These are phyloP conservation scores for Hypoxylon subgilvum DNA, from an alignment of 495 filamentous ascomycete genomes.

Conservation along the genomic window DNA sequence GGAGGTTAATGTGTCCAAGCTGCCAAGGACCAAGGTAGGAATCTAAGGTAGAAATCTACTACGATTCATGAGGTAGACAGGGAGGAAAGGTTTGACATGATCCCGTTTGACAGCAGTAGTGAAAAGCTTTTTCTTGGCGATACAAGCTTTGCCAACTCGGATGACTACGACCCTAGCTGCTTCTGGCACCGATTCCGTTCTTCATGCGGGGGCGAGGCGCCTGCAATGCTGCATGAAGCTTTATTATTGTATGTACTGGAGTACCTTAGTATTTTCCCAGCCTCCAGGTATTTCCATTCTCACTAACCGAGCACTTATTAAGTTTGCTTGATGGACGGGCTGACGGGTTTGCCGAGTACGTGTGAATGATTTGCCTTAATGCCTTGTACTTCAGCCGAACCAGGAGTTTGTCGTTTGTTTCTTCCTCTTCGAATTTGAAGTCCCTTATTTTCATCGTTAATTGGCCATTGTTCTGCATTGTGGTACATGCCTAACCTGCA, in stretches of 20 bases:
- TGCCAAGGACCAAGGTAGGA: background rate
- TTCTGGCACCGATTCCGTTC: slow-evolving; percentile 25
- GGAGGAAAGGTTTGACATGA: slow-evolving; percentile 6
- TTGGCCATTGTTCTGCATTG: slow-evolving; percentile 9
- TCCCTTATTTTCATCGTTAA: slow-evolving; percentile 6
- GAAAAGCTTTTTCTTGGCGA: slow-evolving; percentile 17
- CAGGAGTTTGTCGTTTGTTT: slow-evolving; percentile 12
- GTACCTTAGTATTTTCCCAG: too few relatives aligned
- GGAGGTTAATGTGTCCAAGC: background rate
- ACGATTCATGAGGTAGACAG: too few relatives aligned
- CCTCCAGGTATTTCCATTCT: too few relatives aligned
- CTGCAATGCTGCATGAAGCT: slow-evolving; percentile 1
- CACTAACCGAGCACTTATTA: too few relatives aligned
- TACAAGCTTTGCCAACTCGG: slow-evolving; percentile 35
- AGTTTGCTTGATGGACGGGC: too few relatives aligned
- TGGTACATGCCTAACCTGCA: too few relatives aligned
- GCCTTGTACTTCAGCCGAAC: slow-evolving; percentile 9
- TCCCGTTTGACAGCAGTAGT: slow-evolving; percentile 1
- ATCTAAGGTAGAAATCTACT: too few relatives aligned
- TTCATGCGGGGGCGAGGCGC: slow-evolving; percentile 11
- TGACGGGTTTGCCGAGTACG: too few relatives aligned
- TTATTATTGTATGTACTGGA: background rate
- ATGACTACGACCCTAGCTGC: slow-evolving; percentile 19
- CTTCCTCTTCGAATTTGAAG: slow-evolving; percentile 23
- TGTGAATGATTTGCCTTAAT: background rate